These are phyloP conservation scores for Chlamydomonas reinhardtii DNA, from an alignment of 163 green algal species.

Conservation along the genomic window DNA sequence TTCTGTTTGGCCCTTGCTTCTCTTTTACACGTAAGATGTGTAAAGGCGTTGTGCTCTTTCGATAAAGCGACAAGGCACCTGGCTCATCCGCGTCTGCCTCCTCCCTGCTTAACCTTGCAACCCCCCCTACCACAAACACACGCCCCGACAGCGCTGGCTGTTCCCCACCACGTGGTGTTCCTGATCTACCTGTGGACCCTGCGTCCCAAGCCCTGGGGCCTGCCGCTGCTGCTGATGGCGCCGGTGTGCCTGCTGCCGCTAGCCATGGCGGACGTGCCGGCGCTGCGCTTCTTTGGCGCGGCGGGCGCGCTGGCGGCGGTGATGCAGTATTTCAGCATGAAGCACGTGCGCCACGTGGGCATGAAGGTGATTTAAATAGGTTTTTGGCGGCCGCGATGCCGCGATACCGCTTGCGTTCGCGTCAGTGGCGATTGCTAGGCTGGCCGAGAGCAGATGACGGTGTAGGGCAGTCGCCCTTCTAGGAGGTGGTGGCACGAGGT, in stretches of 20 bases:
- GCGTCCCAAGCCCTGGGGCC: slow-evolving; percentile 14
- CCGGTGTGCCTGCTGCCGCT: slow-evolving; percentile 36
- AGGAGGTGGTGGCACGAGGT: too few relatives aligned
- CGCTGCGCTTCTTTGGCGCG: slow-evolving; percentile 50
- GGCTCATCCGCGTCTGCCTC: too few relatives aligned
- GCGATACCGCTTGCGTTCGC: too few relatives aligned
- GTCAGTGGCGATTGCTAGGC: too few relatives aligned
- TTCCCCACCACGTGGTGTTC: slow-evolving; percentile 51
- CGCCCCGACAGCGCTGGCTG: slow-evolving; percentile 26
- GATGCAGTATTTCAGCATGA: slow-evolving; percentile 58
- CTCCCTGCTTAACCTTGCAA: too few relatives aligned
- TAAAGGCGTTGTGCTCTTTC: too few relatives aligned
- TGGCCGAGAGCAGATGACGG: too few relatives aligned
- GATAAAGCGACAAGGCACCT: too few relatives aligned
- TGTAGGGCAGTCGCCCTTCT: too few relatives aligned
- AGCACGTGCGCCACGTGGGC: slow-evolving; percentile 48
- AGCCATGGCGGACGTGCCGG: slow-evolving; percentile 35
- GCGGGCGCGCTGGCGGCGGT: slow-evolving; percentile 32
- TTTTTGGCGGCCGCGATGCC: too few relatives aligned
- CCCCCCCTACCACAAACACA: too few relatives aligned
- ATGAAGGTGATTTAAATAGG: slow-evolving; percentile 55
- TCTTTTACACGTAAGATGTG: too few relatives aligned
- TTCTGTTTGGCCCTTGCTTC: not conserved
- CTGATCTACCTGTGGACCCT: slow-evolving; percentile 56
- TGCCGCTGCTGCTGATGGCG: slow-evolving; percentile 34